phyloP scores from a whole-genome alignment of 1,284 basidiomycete genomes.

The Vanrija sp. region DNA sequence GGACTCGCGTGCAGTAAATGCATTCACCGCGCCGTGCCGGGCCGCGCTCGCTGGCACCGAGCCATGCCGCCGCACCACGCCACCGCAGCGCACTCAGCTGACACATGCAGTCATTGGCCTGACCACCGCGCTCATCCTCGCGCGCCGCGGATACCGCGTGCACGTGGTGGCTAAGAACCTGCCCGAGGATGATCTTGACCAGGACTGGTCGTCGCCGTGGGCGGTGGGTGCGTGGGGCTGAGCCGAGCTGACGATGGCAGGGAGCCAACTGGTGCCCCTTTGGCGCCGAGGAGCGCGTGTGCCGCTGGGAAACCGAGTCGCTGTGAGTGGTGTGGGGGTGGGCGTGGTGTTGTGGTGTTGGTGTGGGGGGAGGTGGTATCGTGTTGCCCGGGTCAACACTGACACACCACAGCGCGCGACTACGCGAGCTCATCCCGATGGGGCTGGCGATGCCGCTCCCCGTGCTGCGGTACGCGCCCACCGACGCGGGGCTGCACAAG shows the following conservation, averaged over 20 bases:
- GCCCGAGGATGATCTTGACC: conserved; percentile 6
- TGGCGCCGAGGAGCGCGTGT: conserved; percentile 6
- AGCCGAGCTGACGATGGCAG: not conserved
- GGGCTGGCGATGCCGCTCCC: conserved; percentile 22
- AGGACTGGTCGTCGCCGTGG: conserved; percentile 22
- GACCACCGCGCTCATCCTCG: conserved; percentile 19
- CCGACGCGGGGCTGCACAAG: conserved; percentile 17
- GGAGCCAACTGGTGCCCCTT: conserved; percentile 17
- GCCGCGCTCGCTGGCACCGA: no score
- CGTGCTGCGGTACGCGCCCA: conserved; percentile 16
- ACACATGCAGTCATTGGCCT: conserved; percentile 18
- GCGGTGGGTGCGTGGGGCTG: conserved; percentile 7
- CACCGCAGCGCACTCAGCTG: not conserved
- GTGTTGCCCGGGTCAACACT: not conserved
- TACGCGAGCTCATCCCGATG: conserved; percentile 16
- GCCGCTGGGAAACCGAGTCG: conserved; percentile 15
- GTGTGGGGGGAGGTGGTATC: not conserved
- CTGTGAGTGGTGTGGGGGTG: conserved; percentile 5
- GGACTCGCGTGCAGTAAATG: no score
- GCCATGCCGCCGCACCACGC: not conserved
- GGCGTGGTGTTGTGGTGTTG: not conserved
- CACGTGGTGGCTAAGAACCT: conserved; percentile 11
- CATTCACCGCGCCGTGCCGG: no score
- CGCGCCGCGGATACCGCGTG: conserved; percentile 10
- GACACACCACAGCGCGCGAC: conserved; percentile 2